phyloP scores from a whole-genome alignment of 192 early-diverging fungal genomes.

The Pilobolus umbonatus region DNA sequence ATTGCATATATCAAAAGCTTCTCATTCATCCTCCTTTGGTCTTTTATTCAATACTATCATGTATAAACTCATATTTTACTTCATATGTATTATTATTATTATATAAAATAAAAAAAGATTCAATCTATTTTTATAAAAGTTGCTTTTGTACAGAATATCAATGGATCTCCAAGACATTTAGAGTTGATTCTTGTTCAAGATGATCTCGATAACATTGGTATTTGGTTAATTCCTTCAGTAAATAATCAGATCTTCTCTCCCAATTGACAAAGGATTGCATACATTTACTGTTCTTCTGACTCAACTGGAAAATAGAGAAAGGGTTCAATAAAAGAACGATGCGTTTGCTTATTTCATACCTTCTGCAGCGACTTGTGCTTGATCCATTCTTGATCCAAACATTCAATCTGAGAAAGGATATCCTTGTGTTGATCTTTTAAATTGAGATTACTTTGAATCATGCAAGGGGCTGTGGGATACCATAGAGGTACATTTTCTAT shows the following conservation, averaged over 20 bases:
- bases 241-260: slow-evolving; percentile 7
- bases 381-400: background rate
- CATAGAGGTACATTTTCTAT: background rate
- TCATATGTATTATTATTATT: background rate
- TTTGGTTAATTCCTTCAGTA: slow-evolving; percentile 3
- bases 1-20: slow-evolving; percentile 14
- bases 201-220: background rate
- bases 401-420: background rate
- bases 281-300: no score
- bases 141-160: no score
- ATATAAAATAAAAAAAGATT: background rate
- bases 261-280: slow-evolving; percentile 10
- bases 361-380: no score
- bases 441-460: background rate
- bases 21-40: background rate
- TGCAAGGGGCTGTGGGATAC: slow-evolving; percentile 2
- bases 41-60: background rate
- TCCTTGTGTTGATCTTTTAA: background rate
- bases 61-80: background rate
- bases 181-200: no score
- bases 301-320: no score
- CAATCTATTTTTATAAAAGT: no score
- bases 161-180: no score
- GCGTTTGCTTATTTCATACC: no score
- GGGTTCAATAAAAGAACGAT: no score